phyloP scores from a whole-genome alignment of 169 alveolate species.

The Plasmodium gonderi region DNA sequence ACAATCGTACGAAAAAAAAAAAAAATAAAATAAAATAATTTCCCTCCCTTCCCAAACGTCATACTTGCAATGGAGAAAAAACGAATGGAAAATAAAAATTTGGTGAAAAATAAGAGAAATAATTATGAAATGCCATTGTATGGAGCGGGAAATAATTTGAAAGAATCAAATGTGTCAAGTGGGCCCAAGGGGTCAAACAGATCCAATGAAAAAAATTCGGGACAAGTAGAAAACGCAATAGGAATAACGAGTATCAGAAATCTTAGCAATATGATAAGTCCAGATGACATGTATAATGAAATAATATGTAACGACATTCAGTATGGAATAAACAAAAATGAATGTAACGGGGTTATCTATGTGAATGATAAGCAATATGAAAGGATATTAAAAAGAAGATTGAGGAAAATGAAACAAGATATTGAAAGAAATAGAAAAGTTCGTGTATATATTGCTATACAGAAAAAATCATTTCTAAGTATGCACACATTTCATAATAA shows the following conservation, averaged over 20 bases:
- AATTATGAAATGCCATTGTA: neutral
- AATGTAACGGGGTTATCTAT: conserved; percentile 29
- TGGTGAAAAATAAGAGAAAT: neutral
- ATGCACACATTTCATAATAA: neutral
- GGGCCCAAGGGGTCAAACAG: too few species aligned
- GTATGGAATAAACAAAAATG: neutral
- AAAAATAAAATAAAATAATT: neutral
- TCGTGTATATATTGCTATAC: conserved; percentile 39
- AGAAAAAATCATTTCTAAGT: conserved; percentile 3
- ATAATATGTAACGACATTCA: neutral
- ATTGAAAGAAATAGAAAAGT: conserved; percentile 38
- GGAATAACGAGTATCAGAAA: neutral
- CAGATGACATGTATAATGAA: neutral
- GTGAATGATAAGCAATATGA: conserved; percentile 76
- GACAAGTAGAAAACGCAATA: too few species aligned
- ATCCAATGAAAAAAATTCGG: too few species aligned
- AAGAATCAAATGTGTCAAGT: neutral
- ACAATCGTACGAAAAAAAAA: neutral
- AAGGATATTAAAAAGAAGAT: conserved; percentile 39
- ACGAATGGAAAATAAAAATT: neutral
- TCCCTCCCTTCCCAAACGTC: neutral
- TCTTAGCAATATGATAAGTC: neutral
- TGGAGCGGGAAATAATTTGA: neutral
- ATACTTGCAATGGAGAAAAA: conserved; percentile 6
- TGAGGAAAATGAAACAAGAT: conserved; percentile 47